These are phyloP conservation scores for Boletus semigastroideus DNA, from an alignment of 1,284 basidiomycete genomes.

Conservation along the genomic window DNA sequence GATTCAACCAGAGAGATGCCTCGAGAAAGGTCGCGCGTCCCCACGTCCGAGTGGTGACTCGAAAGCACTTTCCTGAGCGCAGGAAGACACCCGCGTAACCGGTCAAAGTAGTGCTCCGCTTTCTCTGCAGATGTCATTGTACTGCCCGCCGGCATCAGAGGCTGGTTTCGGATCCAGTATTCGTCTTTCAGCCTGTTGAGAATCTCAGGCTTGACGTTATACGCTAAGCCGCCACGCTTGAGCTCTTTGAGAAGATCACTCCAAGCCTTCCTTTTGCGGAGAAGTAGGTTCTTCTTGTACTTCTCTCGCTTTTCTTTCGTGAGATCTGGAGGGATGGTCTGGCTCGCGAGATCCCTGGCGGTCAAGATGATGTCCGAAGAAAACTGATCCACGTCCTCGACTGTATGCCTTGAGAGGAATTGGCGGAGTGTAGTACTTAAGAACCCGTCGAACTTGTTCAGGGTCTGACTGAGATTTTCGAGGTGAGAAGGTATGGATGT, in stretches of 20 bases:
- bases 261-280: constrained; percentile 90
- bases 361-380: constrained; percentile 77
- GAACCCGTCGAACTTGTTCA: constrained; percentile 46
- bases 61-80: constrained; percentile 64
- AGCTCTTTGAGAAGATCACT: constrained; percentile 90
- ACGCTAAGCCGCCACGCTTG: constrained; percentile 76
- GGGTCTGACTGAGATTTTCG: constrained; percentile 42
- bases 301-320: constrained; percentile 68
- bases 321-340: constrained; percentile 46
- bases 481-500: constrained; percentile 22
- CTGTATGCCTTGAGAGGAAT: constrained; percentile 41
- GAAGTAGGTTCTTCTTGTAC: constrained; percentile 72
- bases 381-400: constrained; percentile 56
- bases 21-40: constrained; percentile 82
- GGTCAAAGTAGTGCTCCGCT: constrained; percentile 71
- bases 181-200: constrained; percentile 62
- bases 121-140: constrained; percentile 33
- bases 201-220: constrained; percentile 72
- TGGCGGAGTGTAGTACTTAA: constrained; percentile 43
- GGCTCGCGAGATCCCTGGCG: constrained; percentile 59
- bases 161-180: constrained; percentile 70
- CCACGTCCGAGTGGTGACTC: constrained; percentile 79
- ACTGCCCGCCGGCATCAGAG: constrained; percentile 35
- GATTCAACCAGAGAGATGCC: constrained; percentile 83
- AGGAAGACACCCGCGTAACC: constrained; percentile 69